Evolutionary conservation across 352 stramenopile species (phyloP), one percentile per base, ranked within the genome.

Genomic region (Pilasporangium apinafurcum): DNA sequence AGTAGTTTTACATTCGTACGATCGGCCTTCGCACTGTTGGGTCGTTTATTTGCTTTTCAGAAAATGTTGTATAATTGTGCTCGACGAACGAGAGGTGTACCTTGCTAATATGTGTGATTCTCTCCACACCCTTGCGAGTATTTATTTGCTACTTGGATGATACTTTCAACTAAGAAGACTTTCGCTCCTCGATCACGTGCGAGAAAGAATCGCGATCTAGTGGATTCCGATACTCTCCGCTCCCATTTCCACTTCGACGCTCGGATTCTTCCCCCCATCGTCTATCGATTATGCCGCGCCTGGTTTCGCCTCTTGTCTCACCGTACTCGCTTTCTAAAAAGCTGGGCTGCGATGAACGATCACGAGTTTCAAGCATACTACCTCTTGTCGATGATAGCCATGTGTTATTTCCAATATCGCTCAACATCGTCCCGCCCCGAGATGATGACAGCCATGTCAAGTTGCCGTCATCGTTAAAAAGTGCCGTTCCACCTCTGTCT

Each of bases 371-470:
- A 20, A 70, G 43, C n/a, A 56, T 52, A 6, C 46, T 57, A 5
- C 48, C 55, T 26, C 57, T 51, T 10, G 50, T 37, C 20, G 57
- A 70, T 26, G 60, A 65, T 16, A 62, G 37, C 55, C 58, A 65
- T 26, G 65, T 68, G 21, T 45, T 41, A 18, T 61, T 51, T 30
- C 58, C 59, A 13, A 30, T 36, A 24, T 72, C 61, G 25, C 62
- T 68, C 22, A 70, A 45, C 51, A 70, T 65, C 20, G 58, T 73
- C 14, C 55, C 49, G 3, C 49, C 39, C 30, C 51, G 52, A 18
- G 56, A 56, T 12, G 48, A 54, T 9, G 65, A 72, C 25, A 75
- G 30, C 63, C 60, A 79, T 44, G 62, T 73, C 29, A 46, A 34
- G 46, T 52, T 68, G 24, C 34, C 55, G 8, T 75, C 63, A 29